Evolutionary conservation across 2,329 filamentous ascomycete species (phyloP).

Genomic region (Colletotrichum sp.): DNA sequence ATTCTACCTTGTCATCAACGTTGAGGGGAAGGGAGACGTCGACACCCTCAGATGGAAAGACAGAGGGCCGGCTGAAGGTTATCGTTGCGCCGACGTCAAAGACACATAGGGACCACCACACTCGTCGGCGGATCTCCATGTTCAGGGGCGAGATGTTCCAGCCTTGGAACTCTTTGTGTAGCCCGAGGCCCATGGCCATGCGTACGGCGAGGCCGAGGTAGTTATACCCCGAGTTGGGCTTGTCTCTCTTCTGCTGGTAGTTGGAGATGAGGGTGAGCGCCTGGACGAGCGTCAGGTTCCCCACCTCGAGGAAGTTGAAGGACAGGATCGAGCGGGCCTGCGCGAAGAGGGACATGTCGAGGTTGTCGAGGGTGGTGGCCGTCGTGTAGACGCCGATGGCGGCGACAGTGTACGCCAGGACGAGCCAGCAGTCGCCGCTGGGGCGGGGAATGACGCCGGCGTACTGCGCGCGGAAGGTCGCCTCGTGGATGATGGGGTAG

Average conservation of each 20-base stretch:
- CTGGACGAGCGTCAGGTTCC: conserved; percentile 34
- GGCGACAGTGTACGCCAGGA: conserved; percentile 29
- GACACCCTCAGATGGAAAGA: conserved; percentile 20
- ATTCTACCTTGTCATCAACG: conserved; percentile 26
- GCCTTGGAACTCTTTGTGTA: conserved; percentile 48
- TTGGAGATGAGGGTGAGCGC: conserved; percentile 35
- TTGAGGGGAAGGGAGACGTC: conserved; percentile 39
- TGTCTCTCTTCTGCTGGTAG: conserved; percentile 50
- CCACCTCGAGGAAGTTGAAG: conserved; percentile 25
- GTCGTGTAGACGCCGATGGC: conserved; percentile 8
- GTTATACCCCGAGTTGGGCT: conserved; percentile 57
- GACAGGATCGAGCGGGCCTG: conserved; percentile 1
- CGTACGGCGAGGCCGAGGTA: conserved; percentile 52
- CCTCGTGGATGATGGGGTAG: conserved; percentile 14
- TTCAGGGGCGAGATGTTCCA: conserved; percentile 34
- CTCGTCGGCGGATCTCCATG: conserved; percentile 39
- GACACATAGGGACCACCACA: conserved; percentile 44
- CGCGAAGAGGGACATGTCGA: neutral
- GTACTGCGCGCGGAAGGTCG: conserved; percentile 12
- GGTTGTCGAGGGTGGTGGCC: neutral
- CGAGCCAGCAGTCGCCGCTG: conserved; percentile 33
- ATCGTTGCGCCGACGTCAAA: conserved; percentile 51
- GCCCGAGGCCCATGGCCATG: conserved; percentile 53
- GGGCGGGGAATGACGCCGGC: conserved; percentile 34
- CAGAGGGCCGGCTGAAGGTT: conserved; percentile 36